Base-by-base conservation (phyloP, 2,329 filamentous ascomycete genomes). In the Cadophora sp. region DNA sequence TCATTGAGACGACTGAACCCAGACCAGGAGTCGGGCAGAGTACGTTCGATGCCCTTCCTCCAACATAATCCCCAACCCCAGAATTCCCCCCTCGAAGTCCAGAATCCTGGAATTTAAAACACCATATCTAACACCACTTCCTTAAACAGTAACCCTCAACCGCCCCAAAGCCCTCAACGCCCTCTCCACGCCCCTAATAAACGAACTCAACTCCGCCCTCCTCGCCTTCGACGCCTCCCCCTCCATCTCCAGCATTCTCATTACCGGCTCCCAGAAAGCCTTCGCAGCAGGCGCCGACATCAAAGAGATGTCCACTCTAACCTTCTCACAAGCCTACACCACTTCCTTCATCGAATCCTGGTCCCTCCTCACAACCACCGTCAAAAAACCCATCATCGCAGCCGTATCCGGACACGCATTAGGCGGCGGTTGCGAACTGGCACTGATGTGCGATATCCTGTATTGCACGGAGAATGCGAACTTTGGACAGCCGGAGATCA, bases 281-380 rank as follows among this genome's bases (percentile, higher is more conserved):
- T 99, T 97, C 78, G 95, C 95, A 34, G 95, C 96, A 55, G 96
- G 96, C 62, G 96, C 96, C 69, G 96, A 99, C 81, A 99, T 99
- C 84, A 98, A 98, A 82, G 96, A 99, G 82, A 99, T 99, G 96
- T 92, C 93, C 34, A 90, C 93, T 69, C 88, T 97, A 48, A 94
- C 91, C 65, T 99, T 99, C 82, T 88, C 92, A 71, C 84, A 91
- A 72, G 95, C 96, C 48, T 98, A 97, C 83, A 92, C 89, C 59
- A 89, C 84, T 73, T 93, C 97, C 78, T 99, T 99, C 81, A 98
- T 99, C 80, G 94, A 97, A 79, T 89, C 89, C 11, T 99, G 96
- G 96, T 97, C 94, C 6, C 86, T 91, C 71, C 87, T 97, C 58
- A 92, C 93, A 29, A 93, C 90, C 24, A 85, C 88, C 70, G 85